phyloP scores from a whole-genome alignment of 2,329 filamentous ascomycete species.

The Fusarium bulbicola region DNA sequence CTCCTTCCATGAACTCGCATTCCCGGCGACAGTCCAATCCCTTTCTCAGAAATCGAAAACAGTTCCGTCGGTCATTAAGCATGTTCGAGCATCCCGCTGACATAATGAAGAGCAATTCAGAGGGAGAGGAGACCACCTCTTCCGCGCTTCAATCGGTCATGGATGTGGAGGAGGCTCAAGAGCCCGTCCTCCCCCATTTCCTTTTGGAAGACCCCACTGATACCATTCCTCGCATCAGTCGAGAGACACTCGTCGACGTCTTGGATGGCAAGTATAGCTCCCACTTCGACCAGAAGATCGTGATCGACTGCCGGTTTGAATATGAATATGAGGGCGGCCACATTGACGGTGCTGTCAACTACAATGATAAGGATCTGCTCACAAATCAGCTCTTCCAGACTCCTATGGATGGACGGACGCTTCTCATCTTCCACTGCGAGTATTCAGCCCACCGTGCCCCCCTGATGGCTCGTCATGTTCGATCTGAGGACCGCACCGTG shows the following conservation, averaged over 20 bases:
- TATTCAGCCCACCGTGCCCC: constrained; percentile 97
- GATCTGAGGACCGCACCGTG: constrained; percentile 83
- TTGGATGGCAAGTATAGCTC: constrained; percentile 84
- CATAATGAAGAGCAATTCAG: constrained; percentile 78
- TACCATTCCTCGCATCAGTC: constrained; percentile 86
- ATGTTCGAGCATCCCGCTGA: constrained; percentile 97
- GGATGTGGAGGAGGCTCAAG: constrained; percentile 81
- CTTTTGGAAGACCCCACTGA: constrained; percentile 82
- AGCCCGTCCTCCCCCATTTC: constrained; percentile 84
- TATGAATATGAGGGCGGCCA: constrained; percentile 98
- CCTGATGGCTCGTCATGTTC: constrained; percentile 94
- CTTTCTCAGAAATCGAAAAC: constrained; percentile 80
- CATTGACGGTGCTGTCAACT: constrained; percentile 92
- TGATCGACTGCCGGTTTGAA: constrained; percentile 98
- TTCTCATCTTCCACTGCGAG: constrained; percentile 96
- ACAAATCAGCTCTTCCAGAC: constrained; percentile 79
- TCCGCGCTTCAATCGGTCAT: constrained; percentile 74
- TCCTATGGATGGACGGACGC: constrained; percentile 73
- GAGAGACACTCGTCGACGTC: constrained; percentile 83
- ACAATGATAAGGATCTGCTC: constrained; percentile 93
- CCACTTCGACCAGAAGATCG: constrained; percentile 80
- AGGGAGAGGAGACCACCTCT: constrained; percentile 61
- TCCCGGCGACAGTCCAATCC: constrained; percentile 77
- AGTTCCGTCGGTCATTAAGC: constrained; percentile 90
- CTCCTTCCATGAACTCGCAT: constrained; percentile 73